These are phyloP conservation scores for Trichophyton mentagrophytes DNA, from an alignment of 2,329 filamentous ascomycete genomes.

Conservation along the genomic window DNA sequence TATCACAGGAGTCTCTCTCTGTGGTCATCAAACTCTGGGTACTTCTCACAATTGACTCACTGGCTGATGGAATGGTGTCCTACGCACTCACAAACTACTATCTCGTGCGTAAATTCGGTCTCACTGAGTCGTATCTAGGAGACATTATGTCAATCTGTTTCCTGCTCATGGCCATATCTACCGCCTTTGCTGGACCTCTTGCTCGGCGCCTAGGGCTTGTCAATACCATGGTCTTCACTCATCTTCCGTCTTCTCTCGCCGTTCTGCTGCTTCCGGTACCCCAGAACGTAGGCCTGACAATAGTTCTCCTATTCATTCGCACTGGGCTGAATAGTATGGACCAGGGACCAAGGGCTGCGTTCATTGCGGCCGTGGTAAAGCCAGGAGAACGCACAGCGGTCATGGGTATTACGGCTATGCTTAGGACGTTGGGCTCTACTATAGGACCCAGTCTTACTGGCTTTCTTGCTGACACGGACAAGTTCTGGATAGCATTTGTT, in stretches of 20 bases:
- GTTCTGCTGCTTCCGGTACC: not conserved
- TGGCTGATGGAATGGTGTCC: not conserved
- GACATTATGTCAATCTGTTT: not conserved
- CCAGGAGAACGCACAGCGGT: not conserved
- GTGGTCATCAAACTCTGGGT: not conserved
- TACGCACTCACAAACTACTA: constrained; percentile 1
- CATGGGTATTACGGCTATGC: not conserved
- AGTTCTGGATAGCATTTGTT: constrained; percentile 1
- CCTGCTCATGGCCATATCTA: not conserved
- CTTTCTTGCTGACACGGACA: not conserved
- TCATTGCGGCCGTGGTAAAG: not conserved
- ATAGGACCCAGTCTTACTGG: not conserved
- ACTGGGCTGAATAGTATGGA: not conserved
- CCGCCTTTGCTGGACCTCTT: not conserved
- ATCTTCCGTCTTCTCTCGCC: not conserved
- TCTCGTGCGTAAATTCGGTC: not conserved
- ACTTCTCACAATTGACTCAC: not conserved
- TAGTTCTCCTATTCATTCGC: not conserved
- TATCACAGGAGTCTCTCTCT: not conserved
- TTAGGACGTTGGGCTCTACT: not conserved
- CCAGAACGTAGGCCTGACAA: not conserved
- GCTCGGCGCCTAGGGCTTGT: not conserved
- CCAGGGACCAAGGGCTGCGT: not conserved
- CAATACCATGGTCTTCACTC: not conserved
- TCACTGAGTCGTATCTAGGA: not conserved